Evolutionary conservation across 2,329 filamentous ascomycete species (phyloP).

Genomic region (Phialophora macrospora): DNA sequence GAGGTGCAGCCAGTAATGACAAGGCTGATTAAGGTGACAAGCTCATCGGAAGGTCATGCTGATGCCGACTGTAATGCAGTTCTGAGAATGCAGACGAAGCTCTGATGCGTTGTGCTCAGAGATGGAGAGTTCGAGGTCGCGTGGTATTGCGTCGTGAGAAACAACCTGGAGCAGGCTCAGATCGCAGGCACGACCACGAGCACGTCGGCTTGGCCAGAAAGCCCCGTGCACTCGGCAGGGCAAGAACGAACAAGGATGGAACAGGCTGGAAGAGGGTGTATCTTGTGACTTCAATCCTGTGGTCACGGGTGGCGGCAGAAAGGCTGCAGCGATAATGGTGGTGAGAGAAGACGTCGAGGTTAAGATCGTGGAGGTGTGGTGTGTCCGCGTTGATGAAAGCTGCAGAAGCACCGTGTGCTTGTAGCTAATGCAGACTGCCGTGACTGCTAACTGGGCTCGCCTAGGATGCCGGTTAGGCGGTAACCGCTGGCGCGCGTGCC

Average conservation of each 20-base stretch:
- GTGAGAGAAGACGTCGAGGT: constrained; percentile 1
- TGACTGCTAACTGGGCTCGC: not conserved
- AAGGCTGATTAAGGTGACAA: constrained; percentile 11
- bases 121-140: constrained; percentile 12
- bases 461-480: constrained; percentile 12
- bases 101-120: constrained; percentile 15
- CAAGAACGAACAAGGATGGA: constrained; percentile 6
- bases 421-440: constrained; percentile 3
- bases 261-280: constrained; percentile 1
- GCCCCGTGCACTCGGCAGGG: not conserved
- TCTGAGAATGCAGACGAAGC: constrained; percentile 22
- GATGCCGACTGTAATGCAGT: constrained; percentile 25
- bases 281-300: constrained; percentile 12
- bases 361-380: constrained; percentile 2
- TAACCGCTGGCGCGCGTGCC: constrained; percentile 7
- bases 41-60: constrained; percentile 32
- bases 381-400: constrained; percentile 4
- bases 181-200: constrained; percentile 10
- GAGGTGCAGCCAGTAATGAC: constrained; percentile 14
- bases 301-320: constrained; percentile 4
- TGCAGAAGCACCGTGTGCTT: constrained; percentile 13
- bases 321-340: constrained; percentile 10
- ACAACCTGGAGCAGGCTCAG: not conserved
- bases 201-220: constrained; percentile 2
- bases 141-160: not conserved